phyloP scores from a whole-genome alignment of 2,329 filamentous ascomycete genomes.

The Calcarisporium arbuscula region DNA sequence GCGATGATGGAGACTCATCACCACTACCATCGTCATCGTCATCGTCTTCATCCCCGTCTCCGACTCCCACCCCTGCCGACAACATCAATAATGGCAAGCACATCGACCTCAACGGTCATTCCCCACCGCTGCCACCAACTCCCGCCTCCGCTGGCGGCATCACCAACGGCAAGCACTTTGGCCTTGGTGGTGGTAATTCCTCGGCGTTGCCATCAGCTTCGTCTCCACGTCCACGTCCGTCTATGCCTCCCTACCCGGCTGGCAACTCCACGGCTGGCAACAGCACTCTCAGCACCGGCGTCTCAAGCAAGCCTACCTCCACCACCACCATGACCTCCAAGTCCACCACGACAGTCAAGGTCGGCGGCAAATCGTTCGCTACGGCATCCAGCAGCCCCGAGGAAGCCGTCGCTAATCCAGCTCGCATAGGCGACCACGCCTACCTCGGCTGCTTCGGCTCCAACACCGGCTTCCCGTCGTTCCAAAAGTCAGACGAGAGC shows the following conservation, averaged over 20 bases:
- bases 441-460: conserved; percentile 38
- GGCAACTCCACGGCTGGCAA: no score
- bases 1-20: conserved; percentile 14
- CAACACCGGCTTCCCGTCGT: conserved; percentile 26
- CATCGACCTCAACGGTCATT: no score
- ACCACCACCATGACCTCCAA: conserved; percentile 18
- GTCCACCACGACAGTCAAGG: conserved; percentile 20
- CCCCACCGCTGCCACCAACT: no score
- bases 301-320: conserved; percentile 16
- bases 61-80: no score
- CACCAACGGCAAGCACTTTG: no score
- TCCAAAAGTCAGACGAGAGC: conserved; percentile 21
- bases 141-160: no score
- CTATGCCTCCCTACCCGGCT: no score
- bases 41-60: conserved; percentile 18
- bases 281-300: no score
- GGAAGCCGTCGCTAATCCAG: conserved; percentile 21
- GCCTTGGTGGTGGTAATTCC: no score
- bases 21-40: conserved; percentile 18
- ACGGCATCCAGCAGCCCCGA: conserved; percentile 7
- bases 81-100: no score
- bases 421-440: conserved; percentile 23
- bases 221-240: no score
- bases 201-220: no score
- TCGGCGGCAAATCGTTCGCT: conserved; percentile 13